Evolutionary conservation across 768 basidiomycete species (phyloP), one percentile per base, ranked within the genome.

Genomic region (Mycena metata): DNA sequence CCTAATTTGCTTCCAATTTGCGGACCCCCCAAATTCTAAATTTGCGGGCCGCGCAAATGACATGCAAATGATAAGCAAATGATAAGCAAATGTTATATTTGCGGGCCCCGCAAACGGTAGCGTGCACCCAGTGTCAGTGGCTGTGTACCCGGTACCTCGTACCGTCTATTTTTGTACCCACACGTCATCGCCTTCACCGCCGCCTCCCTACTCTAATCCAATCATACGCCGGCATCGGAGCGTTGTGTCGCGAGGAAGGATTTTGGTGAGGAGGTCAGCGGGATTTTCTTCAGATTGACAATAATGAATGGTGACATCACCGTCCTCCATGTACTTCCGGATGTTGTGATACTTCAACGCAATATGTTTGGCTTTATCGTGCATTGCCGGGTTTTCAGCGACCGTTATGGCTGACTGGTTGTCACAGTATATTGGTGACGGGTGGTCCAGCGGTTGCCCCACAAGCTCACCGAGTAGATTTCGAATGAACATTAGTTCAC

Each of bases 251-350:
- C 52, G 52, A 0, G 52, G 52, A 1, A 54, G 52, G 17, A 54
- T 13, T 54, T 54, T 54, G 52, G 52, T 54, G 35, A 54, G 52
- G 17, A 54, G 52, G 33, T 54, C 33, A 5, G 51, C 51, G 30
- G 51, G 51, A 7, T 52, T 52, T 3, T 1, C 24, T 5, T 17
- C 30, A 7, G 51, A 52, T 33, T 7, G 51, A 16, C 51, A 52
- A 15, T 52, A 52, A 16, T 52, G 51, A 35, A 52, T 52, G 26
- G 51, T 52, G 9, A 52, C 15, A 8, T 52, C 30, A 24, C 19
- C 19, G 30, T 52, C 12, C 10, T 52, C 51, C 15, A 52, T 52
- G 24, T 17, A 35, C 15, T 52, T 16, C 5, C 51, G 30, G 12
- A 52, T 52, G 30, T 46, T n/a, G 17, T 46, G 45, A 21, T 46